Percentiles rank a stretch among this genome's conserved stretches.
These are phyloP conservation scores for Yamadazyma blattariae DNA, from an alignment of 1,139 yeast species.

Conservation along the genomic window DNA sequence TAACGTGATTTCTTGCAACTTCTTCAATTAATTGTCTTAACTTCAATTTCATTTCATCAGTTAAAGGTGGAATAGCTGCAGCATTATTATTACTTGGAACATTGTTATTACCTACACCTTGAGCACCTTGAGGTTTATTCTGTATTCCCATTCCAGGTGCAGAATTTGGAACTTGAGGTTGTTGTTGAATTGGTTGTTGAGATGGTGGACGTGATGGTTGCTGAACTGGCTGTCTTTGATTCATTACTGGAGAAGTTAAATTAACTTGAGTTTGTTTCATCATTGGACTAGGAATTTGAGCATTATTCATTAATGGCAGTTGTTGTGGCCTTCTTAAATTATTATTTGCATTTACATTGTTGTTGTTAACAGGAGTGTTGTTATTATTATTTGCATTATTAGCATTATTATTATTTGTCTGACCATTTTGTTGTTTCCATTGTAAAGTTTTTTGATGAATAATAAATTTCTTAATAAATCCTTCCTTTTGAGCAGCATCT, in stretches of 20 bases:
- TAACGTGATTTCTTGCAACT: conserved; percentile 63
- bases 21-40: conserved; percentile 66
- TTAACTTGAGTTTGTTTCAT: conserved; percentile 12
- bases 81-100: not conserved
- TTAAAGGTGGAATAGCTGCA: conserved; percentile 29
- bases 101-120: conserved; percentile 4
- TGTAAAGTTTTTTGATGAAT: conserved; percentile 38
- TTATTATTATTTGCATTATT: not conserved
- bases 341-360: conserved; percentile 9
- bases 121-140: conserved; percentile 10
- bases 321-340: conserved; percentile 16
- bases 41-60: conserved; percentile 45
- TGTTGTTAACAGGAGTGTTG: conserved; percentile 2
- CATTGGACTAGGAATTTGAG: conserved; percentile 11
- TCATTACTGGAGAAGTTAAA: conserved; percentile 11
- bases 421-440: conserved; percentile 40
- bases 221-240: conserved; percentile 10
- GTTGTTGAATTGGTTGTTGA: conserved; percentile 6
- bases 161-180: conserved; percentile 4
- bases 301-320: conserved; percentile 16
- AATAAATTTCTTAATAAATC: conserved; percentile 39
- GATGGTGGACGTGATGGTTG: conserved; percentile 6
- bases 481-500: conserved; percentile 35
- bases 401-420: conserved; percentile 10
- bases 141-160: not conserved